Conservation (phyloP, 139 green algal species). For the Chlamydomonas sphaeroides region DNA sequence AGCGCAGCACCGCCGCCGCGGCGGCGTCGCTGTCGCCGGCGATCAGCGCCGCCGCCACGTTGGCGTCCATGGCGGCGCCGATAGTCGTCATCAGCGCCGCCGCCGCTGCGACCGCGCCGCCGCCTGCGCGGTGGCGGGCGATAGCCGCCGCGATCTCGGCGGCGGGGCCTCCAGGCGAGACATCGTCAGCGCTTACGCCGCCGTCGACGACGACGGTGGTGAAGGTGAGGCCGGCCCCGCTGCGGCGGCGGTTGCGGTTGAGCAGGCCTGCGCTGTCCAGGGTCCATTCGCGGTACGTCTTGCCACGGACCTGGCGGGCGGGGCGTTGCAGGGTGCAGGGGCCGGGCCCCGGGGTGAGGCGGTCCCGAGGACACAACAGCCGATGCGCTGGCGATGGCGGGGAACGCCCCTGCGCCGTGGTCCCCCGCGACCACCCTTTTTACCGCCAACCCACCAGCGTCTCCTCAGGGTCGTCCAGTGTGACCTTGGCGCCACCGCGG, state of each 20-base stretch:
- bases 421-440: too few species aligned
- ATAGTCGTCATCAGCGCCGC: not conserved
- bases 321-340: too few species aligned
- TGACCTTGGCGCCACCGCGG: conserved; percentile 14
- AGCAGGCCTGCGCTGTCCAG: not conserved
- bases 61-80: not conserved
- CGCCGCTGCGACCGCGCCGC: not conserved
- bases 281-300: conserved; percentile 28
- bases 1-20: conserved; percentile 6
- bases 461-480: not conserved
- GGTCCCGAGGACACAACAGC: too few species aligned
- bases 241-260: not conserved
- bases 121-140: too few species aligned
- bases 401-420: too few species aligned
- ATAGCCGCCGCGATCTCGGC: not conserved
- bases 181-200: too few species aligned
- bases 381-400: too few species aligned
- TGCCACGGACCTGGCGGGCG: conserved; percentile 16
- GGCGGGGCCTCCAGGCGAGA: too few species aligned
- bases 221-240: not conserved
- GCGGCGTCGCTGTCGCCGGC: conserved; percentile 1
- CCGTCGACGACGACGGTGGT: too few species aligned
- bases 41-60: conserved; percentile 4
- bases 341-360: too few species aligned
- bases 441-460: not conserved